Percentiles rank a stretch among this genome's conserved stretches.
phyloP scores from a whole-genome alignment of 2,329 filamentous ascomycete species.

The Sordariomycetes sp. region DNA sequence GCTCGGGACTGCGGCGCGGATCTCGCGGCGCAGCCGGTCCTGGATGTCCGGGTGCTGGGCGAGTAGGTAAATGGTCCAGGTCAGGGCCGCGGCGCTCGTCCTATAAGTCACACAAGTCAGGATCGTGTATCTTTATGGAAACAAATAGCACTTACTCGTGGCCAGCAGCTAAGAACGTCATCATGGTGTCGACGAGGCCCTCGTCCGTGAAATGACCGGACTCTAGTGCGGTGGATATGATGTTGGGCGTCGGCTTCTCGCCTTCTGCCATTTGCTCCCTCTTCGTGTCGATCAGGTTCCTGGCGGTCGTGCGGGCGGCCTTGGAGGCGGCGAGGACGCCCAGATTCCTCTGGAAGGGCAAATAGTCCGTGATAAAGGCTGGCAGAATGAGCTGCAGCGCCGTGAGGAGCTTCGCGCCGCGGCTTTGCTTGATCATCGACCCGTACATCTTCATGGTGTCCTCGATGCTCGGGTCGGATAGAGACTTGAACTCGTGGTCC shows the following conservation, averaged over 20 bases:
- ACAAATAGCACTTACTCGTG: too few species aligned
- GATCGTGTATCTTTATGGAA: too few species aligned
- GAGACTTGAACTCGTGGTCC: conserved; percentile 19
- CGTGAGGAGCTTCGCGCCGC: conserved; percentile 40
- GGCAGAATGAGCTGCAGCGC: conserved; percentile 53
- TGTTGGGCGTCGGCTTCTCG: conserved; percentile 19
- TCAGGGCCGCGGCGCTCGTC: conserved; percentile 26
- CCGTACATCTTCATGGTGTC: conserved; percentile 38
- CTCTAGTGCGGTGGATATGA: conserved; percentile 31
- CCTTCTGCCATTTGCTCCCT: conserved; percentile 10
- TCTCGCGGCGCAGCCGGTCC: conserved; percentile 22
- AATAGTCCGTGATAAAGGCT: conserved; percentile 34
- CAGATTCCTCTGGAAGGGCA: conserved; percentile 63
- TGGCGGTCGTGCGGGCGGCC: conserved; percentile 15
- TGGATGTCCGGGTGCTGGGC: conserved; percentile 22
- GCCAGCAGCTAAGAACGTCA: conserved; percentile 30
- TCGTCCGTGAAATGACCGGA: conserved; percentile 44
- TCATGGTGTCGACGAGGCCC: conserved; percentile 24
- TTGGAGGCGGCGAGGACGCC: conserved; percentile 18
- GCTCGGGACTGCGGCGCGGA: conserved; percentile 22
- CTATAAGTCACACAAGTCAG: too few species aligned
- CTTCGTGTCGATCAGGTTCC: conserved; percentile 20
- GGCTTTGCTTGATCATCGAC: conserved; percentile 22
- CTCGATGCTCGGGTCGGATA: conserved; percentile 17
- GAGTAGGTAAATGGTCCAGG: conserved; percentile 27